Conservation (phyloP, 2,329 filamentous ascomycete species). For the Apiospora rasikravindrae region DNA sequence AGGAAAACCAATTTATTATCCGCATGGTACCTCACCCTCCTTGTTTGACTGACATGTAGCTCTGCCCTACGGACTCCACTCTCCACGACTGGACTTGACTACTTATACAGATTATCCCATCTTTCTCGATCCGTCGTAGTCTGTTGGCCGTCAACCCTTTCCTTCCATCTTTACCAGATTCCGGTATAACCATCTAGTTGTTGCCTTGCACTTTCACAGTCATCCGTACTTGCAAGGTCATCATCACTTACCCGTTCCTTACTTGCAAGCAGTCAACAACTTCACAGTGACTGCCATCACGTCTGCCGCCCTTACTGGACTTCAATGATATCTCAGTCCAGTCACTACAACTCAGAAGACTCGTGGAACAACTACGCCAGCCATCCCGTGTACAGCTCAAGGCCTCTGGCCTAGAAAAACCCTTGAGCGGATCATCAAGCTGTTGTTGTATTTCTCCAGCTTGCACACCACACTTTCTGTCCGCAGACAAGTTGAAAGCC, state of each 20-base stretch:
- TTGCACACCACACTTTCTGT: not conserved
- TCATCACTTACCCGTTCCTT: not conserved
- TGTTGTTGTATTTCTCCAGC: not conserved
- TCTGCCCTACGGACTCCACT: slow-evolving; percentile 21
- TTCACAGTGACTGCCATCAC: not conserved
- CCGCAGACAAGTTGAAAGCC: not conserved
- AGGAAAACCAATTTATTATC: slow-evolving; percentile 15
- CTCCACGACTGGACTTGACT: slow-evolving; percentile 6
- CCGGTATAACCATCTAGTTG: not conserved
- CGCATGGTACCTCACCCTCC: slow-evolving; percentile 14
- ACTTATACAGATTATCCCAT: slow-evolving; percentile 16
- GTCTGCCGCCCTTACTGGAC: not conserved
- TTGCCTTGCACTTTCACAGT: not conserved
- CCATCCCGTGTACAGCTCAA: not conserved
- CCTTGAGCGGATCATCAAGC: not conserved
- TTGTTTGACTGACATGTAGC: slow-evolving; percentile 14
- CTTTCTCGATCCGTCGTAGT: slow-evolving; percentile 17
- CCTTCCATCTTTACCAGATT: slow-evolving; percentile 14
- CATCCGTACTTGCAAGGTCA: not conserved
- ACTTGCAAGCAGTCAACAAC: not conserved
- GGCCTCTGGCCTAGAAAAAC: not conserved
- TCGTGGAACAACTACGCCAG: not conserved
- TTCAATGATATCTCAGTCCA: not conserved
- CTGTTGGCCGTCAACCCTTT: slow-evolving; percentile 5
- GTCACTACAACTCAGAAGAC: not conserved